These are phyloP conservation scores for Rhizopus microsporus DNA, from an alignment of 371 early-diverging fungal species.

Conservation along the genomic window DNA sequence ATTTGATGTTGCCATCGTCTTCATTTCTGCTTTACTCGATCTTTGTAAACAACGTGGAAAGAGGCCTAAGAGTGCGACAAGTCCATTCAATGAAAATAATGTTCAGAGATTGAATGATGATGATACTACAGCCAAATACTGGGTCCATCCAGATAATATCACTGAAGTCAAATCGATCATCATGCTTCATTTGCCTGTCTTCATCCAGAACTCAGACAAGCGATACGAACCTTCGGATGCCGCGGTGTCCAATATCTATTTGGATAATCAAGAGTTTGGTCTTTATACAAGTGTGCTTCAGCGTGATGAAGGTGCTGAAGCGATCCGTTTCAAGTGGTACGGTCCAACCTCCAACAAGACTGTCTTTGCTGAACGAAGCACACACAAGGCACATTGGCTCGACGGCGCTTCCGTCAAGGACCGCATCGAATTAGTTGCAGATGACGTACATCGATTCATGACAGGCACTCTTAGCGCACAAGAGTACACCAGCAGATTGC, in stretches of 20 bases:
- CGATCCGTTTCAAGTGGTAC: conserved; percentile 94
- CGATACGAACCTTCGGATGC: conserved; percentile 54
- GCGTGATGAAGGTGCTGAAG: conserved; percentile 93
- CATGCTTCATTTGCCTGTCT: conserved; percentile 93
- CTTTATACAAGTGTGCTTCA: conserved; percentile 92
- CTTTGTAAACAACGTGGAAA: conserved; percentile 40
- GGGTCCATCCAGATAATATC: conserved; percentile 99
- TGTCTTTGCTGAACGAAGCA: conserved; percentile 95
- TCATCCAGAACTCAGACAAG: conserved; percentile 73
- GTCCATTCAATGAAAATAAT: conserved; percentile 2
- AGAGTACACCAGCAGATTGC: conserved; percentile 70
- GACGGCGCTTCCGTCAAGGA: conserved; percentile 91
- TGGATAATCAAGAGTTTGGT: conserved; percentile 92
- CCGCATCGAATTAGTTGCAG: conserved; percentile 88
- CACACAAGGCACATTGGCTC: conserved; percentile 94
- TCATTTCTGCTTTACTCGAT: conserved; percentile 47
- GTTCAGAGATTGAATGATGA: not conserved
- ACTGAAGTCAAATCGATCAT: conserved; percentile 94
- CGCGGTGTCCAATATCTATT: conserved; percentile 90
- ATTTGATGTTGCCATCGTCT: conserved; percentile 61
- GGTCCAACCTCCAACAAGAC: conserved; percentile 40
- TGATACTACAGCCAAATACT: conserved; percentile 85
- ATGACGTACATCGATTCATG: conserved; percentile 84
- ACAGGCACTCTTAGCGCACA: conserved; percentile 77
- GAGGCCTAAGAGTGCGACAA: conserved; percentile 24